Evolutionary conservation across 2,329 filamentous ascomycete species (phyloP).

Genomic region (Penicillium janthinellum): DNA sequence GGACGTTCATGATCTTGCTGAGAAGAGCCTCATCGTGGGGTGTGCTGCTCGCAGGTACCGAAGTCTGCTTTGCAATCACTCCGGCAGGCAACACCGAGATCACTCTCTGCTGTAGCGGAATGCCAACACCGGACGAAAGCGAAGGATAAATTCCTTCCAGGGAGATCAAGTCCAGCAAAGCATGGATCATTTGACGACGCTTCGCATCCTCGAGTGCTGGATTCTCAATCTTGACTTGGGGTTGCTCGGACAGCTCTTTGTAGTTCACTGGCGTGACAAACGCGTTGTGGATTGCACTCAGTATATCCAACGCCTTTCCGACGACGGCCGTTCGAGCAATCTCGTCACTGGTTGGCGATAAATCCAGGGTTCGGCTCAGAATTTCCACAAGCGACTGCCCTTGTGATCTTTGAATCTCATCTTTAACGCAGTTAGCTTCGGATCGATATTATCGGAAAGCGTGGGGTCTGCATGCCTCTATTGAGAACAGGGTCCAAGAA

Average conservation of each 20-base stretch:
- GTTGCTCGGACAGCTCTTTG: slow-evolving; percentile 6
- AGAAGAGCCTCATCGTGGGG: slow-evolving; percentile 36
- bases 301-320: slow-evolving; percentile 36
- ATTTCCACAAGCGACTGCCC: slow-evolving; percentile 41
- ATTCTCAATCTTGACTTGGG: slow-evolving; percentile 26
- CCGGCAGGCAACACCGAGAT: slow-evolving; percentile 47
- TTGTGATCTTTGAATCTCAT: slow-evolving; percentile 41
- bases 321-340: slow-evolving; percentile 34
- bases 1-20: slow-evolving; percentile 29
- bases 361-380: slow-evolving; percentile 23
- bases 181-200: slow-evolving; percentile 42
- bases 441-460: background rate
- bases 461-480: slow-evolving; percentile 41
- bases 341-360: slow-evolving; percentile 17
- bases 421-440: slow-evolving; percentile 38
- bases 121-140: slow-evolving; percentile 45
- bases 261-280: slow-evolving; percentile 32
- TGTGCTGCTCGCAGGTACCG: slow-evolving; percentile 18
- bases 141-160: slow-evolving; percentile 50
- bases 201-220: slow-evolving; percentile 44
- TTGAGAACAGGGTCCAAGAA: slow-evolving; percentile 45
- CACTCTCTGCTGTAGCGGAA: slow-evolving; percentile 47
- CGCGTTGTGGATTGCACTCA: slow-evolving; percentile 38
- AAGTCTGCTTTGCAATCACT: slow-evolving; percentile 42
- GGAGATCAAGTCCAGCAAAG: slow-evolving; percentile 46